Conservation (phyloP, 257 asterid species). For the Solanum sejunctum region DNA sequence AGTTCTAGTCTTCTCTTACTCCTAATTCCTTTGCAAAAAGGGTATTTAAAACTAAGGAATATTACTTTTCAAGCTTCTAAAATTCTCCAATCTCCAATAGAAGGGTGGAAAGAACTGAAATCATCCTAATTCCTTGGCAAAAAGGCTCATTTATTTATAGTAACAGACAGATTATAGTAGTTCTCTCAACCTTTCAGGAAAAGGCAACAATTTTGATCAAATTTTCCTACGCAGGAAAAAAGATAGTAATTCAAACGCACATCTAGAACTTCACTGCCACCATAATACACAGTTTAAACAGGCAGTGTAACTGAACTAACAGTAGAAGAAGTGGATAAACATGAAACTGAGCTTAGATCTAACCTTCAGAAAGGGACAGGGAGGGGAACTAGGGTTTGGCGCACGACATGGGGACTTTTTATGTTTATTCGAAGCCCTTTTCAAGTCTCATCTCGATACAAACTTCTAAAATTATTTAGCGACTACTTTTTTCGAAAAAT, state of each 20-base stretch:
- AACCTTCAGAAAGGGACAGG: background rate
- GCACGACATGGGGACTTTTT: background rate
- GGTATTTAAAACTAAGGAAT: background rate
- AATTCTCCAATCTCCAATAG: background rate
- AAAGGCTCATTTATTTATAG: background rate
- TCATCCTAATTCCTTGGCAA: background rate
- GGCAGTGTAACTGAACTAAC: background rate
- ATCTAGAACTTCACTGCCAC: background rate
- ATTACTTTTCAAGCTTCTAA: background rate
- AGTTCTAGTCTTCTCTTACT: background rate
- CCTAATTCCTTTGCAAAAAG: background rate
- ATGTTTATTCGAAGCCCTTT: background rate
- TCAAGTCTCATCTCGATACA: too few species aligned
- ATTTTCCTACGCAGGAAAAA: background rate
- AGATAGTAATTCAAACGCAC: background rate
- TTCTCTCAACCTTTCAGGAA: background rate
- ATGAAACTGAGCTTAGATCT: background rate
- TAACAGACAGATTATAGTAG: background rate
- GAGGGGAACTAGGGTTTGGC: constrained; percentile 15
- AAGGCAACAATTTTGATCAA: background rate
- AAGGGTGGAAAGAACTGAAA: background rate
- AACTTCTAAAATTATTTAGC: too few species aligned
- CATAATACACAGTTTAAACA: background rate
- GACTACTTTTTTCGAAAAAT: too few species aligned
- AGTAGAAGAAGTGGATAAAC: background rate